Evolutionary conservation across 331 rosid genomes (phyloP).

Genomic region (Ulmus americana): DNA sequence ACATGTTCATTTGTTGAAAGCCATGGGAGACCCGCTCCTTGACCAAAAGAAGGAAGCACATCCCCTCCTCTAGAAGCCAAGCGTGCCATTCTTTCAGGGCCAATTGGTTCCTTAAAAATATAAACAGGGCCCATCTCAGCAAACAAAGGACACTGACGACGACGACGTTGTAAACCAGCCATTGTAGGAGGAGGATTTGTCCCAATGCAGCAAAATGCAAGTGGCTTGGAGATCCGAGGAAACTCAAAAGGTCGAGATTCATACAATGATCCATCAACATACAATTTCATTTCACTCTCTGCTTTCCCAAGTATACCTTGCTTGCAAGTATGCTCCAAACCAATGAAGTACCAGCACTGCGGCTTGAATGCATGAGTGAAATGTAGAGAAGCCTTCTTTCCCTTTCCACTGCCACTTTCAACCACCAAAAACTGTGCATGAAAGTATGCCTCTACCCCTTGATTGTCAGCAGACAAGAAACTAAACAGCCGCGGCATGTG

Average conservation of each 20-base stretch:
- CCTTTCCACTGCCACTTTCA: constrained; percentile 87
- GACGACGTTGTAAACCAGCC: constrained; percentile 99
- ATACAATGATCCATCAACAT: constrained; percentile 78
- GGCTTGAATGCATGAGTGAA: constrained; percentile 96
- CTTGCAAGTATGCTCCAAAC: constrained; percentile 82
- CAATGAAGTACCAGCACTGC: constrained; percentile 98
- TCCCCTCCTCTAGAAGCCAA: constrained; percentile 96
- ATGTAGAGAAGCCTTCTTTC: constrained; percentile 86
- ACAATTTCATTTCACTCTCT: constrained; percentile 80
- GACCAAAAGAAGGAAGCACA: constrained; percentile 80
- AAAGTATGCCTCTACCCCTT: constrained; percentile 96
- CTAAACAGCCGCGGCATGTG: constrained; percentile 97
- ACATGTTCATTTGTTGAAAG: constrained; percentile 61
- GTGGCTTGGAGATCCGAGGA: constrained; percentile 89
- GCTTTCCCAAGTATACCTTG: constrained; percentile 76
- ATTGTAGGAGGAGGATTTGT: constrained; percentile 99
- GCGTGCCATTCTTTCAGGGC: constrained; percentile 78
- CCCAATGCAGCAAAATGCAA: constrained; percentile 97
- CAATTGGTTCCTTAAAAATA: constrained; percentile 91
- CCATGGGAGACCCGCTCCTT: constrained; percentile 91
- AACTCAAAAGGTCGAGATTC: constrained; percentile 91
- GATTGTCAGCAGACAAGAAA: constrained; percentile 93
- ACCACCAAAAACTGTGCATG: constrained; percentile 97
- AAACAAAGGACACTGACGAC: constrained; percentile 96
- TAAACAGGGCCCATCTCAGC: constrained; percentile 99